Evolutionary conservation across 2,329 filamentous ascomycete genomes (phyloP).

Genomic region (Pseudocercospora eumusae): DNA sequence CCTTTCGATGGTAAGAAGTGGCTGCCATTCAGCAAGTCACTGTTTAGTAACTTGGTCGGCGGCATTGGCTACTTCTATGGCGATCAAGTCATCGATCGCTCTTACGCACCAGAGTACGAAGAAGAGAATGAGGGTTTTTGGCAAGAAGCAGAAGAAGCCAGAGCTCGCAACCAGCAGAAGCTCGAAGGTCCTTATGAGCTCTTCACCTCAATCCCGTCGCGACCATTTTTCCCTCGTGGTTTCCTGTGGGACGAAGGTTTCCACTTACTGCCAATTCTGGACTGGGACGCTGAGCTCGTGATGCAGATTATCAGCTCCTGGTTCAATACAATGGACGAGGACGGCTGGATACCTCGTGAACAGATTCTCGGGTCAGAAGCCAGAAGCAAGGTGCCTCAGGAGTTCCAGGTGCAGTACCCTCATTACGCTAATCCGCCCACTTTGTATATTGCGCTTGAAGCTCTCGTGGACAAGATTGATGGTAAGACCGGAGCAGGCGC

Average conservation of each 20-base stretch:
- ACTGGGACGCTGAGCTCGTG: constrained; percentile 90
- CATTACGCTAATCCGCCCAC: constrained; percentile 98
- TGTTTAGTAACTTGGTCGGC: constrained; percentile 92
- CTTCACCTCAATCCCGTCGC: constrained; percentile 86
- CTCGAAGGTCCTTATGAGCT: constrained; percentile 83
- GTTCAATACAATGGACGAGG: constrained; percentile 94
- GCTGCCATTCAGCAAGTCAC: constrained; percentile 76
- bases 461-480: constrained; percentile 76
- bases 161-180: constrained; percentile 66
- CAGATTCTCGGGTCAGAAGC: constrained; percentile 92
- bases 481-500: constrained; percentile 39
- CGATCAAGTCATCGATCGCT: constrained; percentile 82
- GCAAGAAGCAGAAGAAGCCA: constrained; percentile 83
- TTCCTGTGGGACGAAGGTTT: constrained; percentile 99
- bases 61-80: constrained; percentile 96
- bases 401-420: constrained; percentile 94
- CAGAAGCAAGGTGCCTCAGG: constrained; percentile 85
- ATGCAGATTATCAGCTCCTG: constrained; percentile 89
- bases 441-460: constrained; percentile 83
- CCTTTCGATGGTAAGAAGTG: constrained; percentile 77
- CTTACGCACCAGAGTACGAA: constrained; percentile 88
- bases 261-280: constrained; percentile 83
- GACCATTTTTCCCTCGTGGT: constrained; percentile 93
- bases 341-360: constrained; percentile 96
- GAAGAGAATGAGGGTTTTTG: constrained; percentile 95